These are phyloP conservation scores for Styphnolobium japonicum DNA, from an alignment of 306 rosid species.

Conservation along the genomic window DNA sequence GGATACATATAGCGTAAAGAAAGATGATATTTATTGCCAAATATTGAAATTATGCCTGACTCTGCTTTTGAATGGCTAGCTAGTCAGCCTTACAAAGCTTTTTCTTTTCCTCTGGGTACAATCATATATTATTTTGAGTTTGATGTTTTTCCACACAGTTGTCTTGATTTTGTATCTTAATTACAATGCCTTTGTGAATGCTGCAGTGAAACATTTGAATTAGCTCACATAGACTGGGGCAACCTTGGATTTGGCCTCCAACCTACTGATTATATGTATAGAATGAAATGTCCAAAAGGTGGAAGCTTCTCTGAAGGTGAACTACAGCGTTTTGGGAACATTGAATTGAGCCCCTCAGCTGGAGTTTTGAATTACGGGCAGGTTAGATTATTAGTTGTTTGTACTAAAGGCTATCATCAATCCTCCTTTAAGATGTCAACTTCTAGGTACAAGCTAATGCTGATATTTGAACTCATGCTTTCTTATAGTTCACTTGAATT, in stretches of 20 bases:
- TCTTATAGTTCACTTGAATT: neutral
- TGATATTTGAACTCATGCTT: neutral
- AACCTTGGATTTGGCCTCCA: slow-evolving; percentile 76
- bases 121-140: neutral
- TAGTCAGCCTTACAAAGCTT: neutral
- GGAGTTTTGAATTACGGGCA: slow-evolving; percentile 93
- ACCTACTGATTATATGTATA: slow-evolving; percentile 86
- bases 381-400: slow-evolving; percentile 44
- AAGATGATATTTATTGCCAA: neutral
- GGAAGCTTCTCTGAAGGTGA: slow-evolving; percentile 73
- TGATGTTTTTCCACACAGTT: neutral
- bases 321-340: slow-evolving; percentile 83
- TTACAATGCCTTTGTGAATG: neutral
- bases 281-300: slow-evolving; percentile 66
- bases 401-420: neutral
- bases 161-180: neutral
- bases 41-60: neutral
- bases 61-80: neutral
- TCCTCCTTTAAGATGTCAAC: neutral
- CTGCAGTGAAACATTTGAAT: slow-evolving; percentile 44
- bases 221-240: slow-evolving; percentile 83
- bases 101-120: no score
- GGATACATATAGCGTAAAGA: neutral
- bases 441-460: neutral
- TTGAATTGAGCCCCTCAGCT: slow-evolving; percentile 84